Evolutionary conservation across 768 basidiomycete species (phyloP).

Genomic region (Termitomyces sp.): DNA sequence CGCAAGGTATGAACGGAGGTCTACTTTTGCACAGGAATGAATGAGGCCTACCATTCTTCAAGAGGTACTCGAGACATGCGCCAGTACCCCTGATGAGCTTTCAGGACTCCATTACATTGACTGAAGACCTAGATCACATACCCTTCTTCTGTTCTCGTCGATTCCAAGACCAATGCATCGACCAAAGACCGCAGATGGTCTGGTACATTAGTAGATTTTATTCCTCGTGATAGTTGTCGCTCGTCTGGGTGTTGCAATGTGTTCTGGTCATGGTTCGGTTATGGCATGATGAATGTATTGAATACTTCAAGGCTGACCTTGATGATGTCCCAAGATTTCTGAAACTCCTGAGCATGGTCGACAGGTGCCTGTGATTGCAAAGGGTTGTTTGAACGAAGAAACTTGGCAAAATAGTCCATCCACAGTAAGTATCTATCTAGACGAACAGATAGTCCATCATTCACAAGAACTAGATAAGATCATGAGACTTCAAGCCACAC

Average conservation of each 20-base stretch:
- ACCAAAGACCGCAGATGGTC: slow-evolving; percentile 72
- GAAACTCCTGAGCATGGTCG: slow-evolving; percentile 71
- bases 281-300: neutral
- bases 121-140: slow-evolving; percentile 32
- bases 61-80: slow-evolving; percentile 82
- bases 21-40: slow-evolving; percentile 71
- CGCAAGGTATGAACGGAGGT: neutral
- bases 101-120: slow-evolving; percentile 4
- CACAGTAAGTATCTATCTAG: neutral
- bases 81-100: slow-evolving; percentile 64
- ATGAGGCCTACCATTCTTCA: slow-evolving; percentile 76
- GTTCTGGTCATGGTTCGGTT: slow-evolving; percentile 38
- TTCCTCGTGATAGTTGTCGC: slow-evolving; percentile 77
- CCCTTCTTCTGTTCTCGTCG: slow-evolving; percentile 82
- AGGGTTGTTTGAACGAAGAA: slow-evolving; percentile 46
- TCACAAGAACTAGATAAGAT: neutral
- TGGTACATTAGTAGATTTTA: slow-evolving; percentile 77
- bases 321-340: slow-evolving; percentile 67
- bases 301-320: slow-evolving; percentile 48
- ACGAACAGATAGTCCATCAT: neutral
- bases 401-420: slow-evolving; percentile 89
- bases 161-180: slow-evolving; percentile 82
- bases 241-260: slow-evolving; percentile 88
- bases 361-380: slow-evolving; percentile 42
- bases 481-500: neutral